Evolutionary conservation across 768 basidiomycete species (phyloP), one percentile per base, ranked within the genome.

Genomic region (Termitomyces heimii): DNA sequence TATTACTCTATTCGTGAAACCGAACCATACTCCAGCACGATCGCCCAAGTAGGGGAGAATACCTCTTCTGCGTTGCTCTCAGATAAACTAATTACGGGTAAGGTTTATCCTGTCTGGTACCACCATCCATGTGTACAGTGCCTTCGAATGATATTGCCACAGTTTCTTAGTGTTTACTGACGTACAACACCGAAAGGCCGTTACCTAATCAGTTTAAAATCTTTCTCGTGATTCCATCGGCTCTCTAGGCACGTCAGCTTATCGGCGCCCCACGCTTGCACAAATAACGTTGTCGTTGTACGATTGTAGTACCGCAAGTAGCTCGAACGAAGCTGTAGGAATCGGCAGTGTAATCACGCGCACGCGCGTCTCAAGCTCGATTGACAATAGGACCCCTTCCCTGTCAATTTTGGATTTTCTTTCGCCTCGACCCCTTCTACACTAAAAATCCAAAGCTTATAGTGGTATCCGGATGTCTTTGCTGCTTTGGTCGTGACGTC

Each of bases 71-170:
- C 26, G 31, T 29, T 28, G 24, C 37, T 47, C 35, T 20, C 54
- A 49, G 61, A 62, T 62, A 60, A 51, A 56, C 61, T 62, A 45
- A 22, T n/a, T 53, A 35, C n/a, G 51, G 57, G 14, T 13, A 48
- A 34, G 45, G 39, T 53, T 40, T 37, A 34, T 37, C 43, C 39
- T 20, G 46, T 24, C 49, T 31, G 29, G 44, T 47, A 32, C 28
- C 34, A 34, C 14, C 6, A 37, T 28, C 49, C 44, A 35, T 46
- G 53, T 45, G 44, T 42, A 40, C 37, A 37, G 34, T 43, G 26
- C 22, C 60, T 56, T 59, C 61, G 54, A 56, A 56, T 47, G 51
- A 45, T 54, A 46, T 26, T 39, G 57, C 57, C 48, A 58, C 48
- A 28, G 42, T 29, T n/a, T 18, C 39, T 44, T 26, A 45, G 34